phyloP scores from a whole-genome alignment of 192 early-diverging fungal species.

The Tieghemiomyces parasiticus region DNA sequence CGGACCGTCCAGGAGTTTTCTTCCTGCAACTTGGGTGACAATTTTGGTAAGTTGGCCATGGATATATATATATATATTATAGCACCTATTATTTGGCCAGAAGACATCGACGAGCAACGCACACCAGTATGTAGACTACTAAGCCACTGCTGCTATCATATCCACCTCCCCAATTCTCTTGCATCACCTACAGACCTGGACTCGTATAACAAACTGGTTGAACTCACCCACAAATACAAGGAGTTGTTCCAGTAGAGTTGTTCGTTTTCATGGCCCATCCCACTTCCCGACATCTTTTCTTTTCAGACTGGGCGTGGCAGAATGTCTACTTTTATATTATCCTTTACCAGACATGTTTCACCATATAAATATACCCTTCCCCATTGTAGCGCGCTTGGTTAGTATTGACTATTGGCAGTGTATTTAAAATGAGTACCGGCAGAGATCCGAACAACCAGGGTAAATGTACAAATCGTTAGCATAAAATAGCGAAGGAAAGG shows the following conservation, averaged over 20 bases:
- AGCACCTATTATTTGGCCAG: too few species aligned
- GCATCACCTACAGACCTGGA: too few species aligned
- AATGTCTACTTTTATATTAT: background rate
- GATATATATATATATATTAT: too few species aligned
- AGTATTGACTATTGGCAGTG: background rate
- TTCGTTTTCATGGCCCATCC: background rate
- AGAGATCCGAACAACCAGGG: background rate
- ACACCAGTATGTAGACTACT: too few species aligned
- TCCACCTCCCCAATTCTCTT: too few species aligned
- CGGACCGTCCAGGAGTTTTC: slow-evolving; percentile 1
- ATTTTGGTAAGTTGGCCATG: too few species aligned
- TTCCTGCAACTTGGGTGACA: background rate
- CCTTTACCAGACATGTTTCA: background rate
- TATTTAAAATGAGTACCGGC: background rate
- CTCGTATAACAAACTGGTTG: background rate
- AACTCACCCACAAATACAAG: background rate
- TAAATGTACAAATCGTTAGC: too few species aligned
- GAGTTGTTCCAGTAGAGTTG: background rate
- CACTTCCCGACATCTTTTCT: background rate
- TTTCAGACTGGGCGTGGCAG: background rate
- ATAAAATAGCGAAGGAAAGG: too few species aligned
- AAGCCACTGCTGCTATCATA: too few species aligned
- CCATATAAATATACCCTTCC: background rate
- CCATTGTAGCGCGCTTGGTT: background rate
- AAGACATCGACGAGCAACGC: too few species aligned